Conservation (phyloP, 441 rosid genomes). For the Syzygium syzygioides region DNA sequence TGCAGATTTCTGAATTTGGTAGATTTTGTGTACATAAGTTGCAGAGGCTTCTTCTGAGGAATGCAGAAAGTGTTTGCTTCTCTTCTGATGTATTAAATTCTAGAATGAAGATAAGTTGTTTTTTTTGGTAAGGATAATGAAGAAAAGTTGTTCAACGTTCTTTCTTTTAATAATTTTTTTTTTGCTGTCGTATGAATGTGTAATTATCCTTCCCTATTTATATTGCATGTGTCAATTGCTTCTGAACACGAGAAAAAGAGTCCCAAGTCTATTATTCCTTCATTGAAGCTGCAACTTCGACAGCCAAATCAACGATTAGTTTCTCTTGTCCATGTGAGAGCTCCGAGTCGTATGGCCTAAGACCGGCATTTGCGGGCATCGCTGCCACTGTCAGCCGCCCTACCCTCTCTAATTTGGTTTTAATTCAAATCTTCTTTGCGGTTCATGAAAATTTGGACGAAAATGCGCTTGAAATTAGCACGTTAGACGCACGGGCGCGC, state of each 20-base stretch:
- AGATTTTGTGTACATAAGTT: not conserved
- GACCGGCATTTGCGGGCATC: fast-evolving
- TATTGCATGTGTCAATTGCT: not conserved
- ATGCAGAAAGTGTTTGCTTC: not conserved
- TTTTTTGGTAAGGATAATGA: not conserved
- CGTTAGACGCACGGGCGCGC: not conserved
- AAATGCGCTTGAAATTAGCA: not conserved
- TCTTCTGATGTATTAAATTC: not conserved
- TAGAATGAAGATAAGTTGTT: not conserved
- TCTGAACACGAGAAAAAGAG: not conserved
- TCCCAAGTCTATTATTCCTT: not conserved
- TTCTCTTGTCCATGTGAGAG: not conserved
- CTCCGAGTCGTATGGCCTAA: not conserved
- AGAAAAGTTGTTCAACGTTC: not conserved
- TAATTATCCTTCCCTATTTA: not conserved
- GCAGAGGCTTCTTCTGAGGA: not conserved
- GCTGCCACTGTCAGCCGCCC: not conserved
- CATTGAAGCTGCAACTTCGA: not conserved
- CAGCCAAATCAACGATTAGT: not conserved
- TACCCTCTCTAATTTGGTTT: not conserved
- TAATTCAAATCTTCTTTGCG: not conserved
- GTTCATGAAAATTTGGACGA: not conserved
- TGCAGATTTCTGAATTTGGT: not conserved
- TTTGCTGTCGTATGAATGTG: not conserved
- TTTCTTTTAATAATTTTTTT: not conserved